phyloP scores from a whole-genome alignment of 495 filamentous ascomycete genomes.

The Lindgomyces ingoldianus region DNA sequence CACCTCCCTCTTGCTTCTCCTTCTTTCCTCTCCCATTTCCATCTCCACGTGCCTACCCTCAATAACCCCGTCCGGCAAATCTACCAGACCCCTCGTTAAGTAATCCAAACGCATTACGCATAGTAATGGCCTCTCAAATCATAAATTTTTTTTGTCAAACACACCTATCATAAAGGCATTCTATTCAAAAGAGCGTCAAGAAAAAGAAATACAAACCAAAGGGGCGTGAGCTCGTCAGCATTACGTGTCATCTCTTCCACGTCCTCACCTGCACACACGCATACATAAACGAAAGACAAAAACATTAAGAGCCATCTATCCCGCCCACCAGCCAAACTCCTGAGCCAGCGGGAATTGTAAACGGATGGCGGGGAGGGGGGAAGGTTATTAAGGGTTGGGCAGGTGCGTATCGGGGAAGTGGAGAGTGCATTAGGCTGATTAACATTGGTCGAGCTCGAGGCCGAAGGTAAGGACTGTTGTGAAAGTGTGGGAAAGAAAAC shows the following conservation, averaged over 20 bases:
- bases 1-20: too few relatives aligned
- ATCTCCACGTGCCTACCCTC: not conserved
- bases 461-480: constrained; percentile 13
- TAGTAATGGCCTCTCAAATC: too few relatives aligned
- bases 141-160: too few relatives aligned
- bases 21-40: too few relatives aligned
- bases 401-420: constrained; percentile 1
- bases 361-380: not conserved
- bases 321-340: constrained; percentile 11
- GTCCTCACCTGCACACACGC: not conserved
- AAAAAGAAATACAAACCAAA: constrained; percentile 3
- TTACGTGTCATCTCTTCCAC: constrained; percentile 15
- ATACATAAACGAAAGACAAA: constrained; percentile 12
- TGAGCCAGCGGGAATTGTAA: constrained; percentile 30
- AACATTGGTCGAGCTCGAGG: not conserved
- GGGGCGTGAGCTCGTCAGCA: constrained; percentile 26
- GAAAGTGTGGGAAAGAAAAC: constrained; percentile 14
- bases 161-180: not conserved
- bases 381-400: constrained; percentile 10
- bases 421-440: constrained; percentile 9
- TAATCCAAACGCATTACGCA: constrained; percentile 4
- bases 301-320: constrained; percentile 4
- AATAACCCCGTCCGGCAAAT: not conserved
- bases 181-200: constrained; percentile 26
- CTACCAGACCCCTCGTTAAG: not conserved